These are phyloP conservation scores for Lycium ferocissimum DNA, from an alignment of 257 asterid species.

Conservation along the genomic window DNA sequence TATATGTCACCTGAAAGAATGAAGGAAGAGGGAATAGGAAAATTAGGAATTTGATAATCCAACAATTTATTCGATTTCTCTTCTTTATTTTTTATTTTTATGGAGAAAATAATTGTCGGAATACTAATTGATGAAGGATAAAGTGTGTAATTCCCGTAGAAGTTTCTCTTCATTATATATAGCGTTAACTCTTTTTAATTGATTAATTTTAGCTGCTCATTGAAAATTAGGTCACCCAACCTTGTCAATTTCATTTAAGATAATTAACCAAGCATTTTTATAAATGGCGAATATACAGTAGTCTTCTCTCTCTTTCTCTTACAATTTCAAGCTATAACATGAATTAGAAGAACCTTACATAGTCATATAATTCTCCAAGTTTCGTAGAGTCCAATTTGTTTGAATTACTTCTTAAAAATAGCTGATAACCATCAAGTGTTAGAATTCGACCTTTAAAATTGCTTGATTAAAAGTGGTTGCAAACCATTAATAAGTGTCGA, in stretches of 20 bases:
- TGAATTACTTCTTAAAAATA: too few species aligned
- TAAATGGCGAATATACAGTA: not conserved
- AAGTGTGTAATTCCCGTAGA: not conserved
- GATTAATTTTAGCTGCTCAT: not conserved
- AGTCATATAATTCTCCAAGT: not conserved
- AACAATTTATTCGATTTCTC: not conserved
- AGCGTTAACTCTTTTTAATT: not conserved
- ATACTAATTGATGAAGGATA: not conserved
- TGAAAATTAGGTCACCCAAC: slow-evolving; percentile 29
- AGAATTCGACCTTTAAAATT: too few species aligned
- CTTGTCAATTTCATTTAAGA: not conserved
- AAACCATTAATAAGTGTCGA: too few species aligned
- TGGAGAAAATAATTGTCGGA: not conserved
- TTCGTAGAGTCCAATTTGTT: not conserved
- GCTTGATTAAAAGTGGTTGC: too few species aligned
- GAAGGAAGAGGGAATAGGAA: not conserved
- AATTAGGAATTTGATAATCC: not conserved
- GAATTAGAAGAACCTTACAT: not conserved
- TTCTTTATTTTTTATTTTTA: not conserved
- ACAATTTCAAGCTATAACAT: not conserved
- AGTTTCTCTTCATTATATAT: slow-evolving; percentile 9
- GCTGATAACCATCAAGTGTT: too few species aligned
- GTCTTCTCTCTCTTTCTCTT: not conserved
- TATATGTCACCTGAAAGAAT: not conserved
- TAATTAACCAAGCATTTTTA: not conserved